phyloP scores from a whole-genome alignment of 2,329 filamentous ascomycete species.

The Keithomyces neogunnii region DNA sequence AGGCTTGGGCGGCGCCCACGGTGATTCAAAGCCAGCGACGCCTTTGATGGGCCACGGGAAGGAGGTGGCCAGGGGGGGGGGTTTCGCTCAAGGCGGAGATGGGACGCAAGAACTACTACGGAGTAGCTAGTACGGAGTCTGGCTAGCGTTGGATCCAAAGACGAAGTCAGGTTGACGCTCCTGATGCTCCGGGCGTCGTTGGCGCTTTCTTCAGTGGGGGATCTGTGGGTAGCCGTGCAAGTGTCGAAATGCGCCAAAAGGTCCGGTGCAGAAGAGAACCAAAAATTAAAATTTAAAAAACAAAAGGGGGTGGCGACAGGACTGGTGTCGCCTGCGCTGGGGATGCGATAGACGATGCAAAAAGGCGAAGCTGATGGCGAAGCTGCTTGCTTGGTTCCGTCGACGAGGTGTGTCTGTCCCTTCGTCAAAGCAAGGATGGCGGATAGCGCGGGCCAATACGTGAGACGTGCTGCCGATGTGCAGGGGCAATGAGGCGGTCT shows the following conservation, averaged over 20 bases:
- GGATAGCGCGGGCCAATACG: conserved; percentile 13
- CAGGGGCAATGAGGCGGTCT: conserved; percentile 9
- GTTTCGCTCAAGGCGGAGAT: conserved; percentile 14
- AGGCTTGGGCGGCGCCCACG: background rate
- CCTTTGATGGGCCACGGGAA: conserved; percentile 6
- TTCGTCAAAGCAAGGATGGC: conserved; percentile 12
- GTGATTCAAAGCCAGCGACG: conserved; percentile 10
- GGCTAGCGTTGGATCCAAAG: conserved; percentile 9
- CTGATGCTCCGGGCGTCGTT: background rate
- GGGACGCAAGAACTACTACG: conserved; percentile 8
- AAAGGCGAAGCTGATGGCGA: background rate
- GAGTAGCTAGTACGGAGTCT: conserved; percentile 12
- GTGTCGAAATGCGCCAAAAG: background rate
- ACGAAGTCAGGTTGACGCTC: conserved; percentile 1
- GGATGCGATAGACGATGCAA: background rate
- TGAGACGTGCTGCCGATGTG: conserved; percentile 14
- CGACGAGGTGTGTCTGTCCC: conserved; percentile 2
- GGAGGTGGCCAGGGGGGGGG: conserved; percentile 11
- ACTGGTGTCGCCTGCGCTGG: background rate
- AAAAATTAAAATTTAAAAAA: background rate
- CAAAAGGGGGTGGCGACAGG: background rate
- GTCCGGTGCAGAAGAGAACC: background rate
- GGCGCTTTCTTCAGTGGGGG: background rate
- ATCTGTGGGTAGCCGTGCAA: background rate
- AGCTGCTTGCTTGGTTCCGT: conserved; percentile 3